Percentiles rank a stretch among this genome's conserved stretches.
These are phyloP conservation scores for Candida smagusa DNA, from an alignment of 1,139 yeast genomes.

Conservation along the genomic window DNA sequence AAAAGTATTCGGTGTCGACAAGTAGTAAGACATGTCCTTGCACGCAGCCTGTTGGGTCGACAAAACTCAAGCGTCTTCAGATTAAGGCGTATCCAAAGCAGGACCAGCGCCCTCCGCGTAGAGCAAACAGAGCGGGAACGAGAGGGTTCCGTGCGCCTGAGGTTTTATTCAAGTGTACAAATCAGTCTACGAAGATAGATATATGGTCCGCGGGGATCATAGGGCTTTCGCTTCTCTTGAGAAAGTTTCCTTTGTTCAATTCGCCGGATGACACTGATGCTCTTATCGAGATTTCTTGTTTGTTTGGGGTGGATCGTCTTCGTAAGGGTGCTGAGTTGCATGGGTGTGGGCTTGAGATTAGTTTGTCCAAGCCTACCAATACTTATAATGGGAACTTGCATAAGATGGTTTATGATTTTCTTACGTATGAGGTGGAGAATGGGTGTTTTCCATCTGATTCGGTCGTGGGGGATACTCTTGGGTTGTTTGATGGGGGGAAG, in stretches of 20 bases:
- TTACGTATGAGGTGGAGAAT: conserved; percentile 30
- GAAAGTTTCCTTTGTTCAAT: conserved; percentile 80
- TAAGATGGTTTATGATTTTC: conserved; percentile 29
- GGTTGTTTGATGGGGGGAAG: conserved; percentile 25
- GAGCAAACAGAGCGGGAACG: conserved; percentile 98
- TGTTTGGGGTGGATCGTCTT: conserved; percentile 77
- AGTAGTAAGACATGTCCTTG: conserved; percentile 20
- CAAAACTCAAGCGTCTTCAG: conserved; percentile 31
- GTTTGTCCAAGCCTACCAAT: conserved; percentile 19
- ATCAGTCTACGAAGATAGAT: conserved; percentile 79
- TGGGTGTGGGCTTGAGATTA: conserved; percentile 83
- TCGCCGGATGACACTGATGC: conserved; percentile 94
- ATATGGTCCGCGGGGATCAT: conserved; percentile 94
- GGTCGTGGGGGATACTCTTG: conserved; percentile 37
- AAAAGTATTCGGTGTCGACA: conserved; percentile 26
- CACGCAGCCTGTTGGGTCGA: conserved; percentile 4
- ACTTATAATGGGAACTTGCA: conserved; percentile 23
- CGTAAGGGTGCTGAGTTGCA: conserved; percentile 78
- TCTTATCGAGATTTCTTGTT: conserved; percentile 73
- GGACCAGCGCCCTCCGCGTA: conserved; percentile 79
- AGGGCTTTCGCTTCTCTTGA: conserved; percentile 63
- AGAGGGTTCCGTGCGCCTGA: conserved; percentile 96
- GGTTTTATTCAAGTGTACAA: conserved; percentile 81
- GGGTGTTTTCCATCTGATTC: conserved; percentile 40
- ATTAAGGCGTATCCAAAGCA: conserved; percentile 72